phyloP scores from a whole-genome alignment of 2,329 filamentous ascomycete genomes.

The Talaromyces sp. region DNA sequence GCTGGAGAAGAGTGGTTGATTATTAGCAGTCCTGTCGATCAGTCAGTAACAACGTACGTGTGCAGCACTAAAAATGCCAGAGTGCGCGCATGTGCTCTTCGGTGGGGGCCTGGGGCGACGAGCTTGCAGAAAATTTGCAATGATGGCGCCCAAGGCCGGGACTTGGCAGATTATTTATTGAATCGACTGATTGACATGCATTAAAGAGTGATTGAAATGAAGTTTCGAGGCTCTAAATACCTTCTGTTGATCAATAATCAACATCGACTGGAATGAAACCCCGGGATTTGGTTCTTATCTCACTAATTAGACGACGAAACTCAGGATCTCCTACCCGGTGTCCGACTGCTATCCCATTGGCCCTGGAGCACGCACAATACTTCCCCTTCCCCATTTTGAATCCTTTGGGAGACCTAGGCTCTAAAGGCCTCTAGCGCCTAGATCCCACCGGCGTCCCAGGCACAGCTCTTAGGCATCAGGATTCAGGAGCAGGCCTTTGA shows the following conservation, averaged over 20 bases:
- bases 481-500: background rate
- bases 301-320: background rate
- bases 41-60: background rate
- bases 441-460: background rate
- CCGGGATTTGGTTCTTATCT: background rate
- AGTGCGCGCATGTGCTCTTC: background rate
- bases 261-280: background rate
- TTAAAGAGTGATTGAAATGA: background rate
- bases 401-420: background rate
- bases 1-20: background rate
- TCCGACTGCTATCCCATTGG: background rate
- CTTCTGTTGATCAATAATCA: background rate
- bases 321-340: background rate
- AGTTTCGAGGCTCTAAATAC: background rate
- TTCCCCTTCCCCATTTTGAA: background rate
- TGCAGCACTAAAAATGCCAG: background rate
- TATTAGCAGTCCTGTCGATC: background rate
- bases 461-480: background rate
- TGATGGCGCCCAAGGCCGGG: background rate
- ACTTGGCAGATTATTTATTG: background rate
- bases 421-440: background rate
- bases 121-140: background rate
- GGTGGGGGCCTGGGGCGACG: background rate
- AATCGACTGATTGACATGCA: background rate
- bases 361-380: background rate